A percentile compares a stretch with the other conserved stretches of the same genome.
phyloP scores from a whole-genome alignment of 352 stramenopile genomes.

The Phytopythium chamaehyphon region DNA sequence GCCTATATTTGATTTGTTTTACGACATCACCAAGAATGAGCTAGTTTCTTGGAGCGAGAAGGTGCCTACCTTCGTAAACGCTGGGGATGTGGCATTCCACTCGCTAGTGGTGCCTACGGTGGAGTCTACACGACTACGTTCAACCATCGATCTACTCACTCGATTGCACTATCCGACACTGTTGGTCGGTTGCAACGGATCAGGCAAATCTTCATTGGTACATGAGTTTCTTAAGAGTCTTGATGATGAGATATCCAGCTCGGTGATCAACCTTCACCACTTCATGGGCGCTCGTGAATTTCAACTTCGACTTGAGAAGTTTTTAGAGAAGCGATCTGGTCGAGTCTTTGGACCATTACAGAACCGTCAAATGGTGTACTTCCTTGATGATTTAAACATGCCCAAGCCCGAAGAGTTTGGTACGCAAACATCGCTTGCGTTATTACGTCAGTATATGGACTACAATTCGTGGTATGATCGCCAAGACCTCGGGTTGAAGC shows the following conservation, averaged over 20 bases:
- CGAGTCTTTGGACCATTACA: slow-evolving; percentile 79
- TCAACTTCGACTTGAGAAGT: slow-evolving; percentile 74
- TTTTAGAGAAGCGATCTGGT: slow-evolving; percentile 85
- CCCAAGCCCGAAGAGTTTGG: slow-evolving; percentile 83
- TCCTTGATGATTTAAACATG: slow-evolving; percentile 91
- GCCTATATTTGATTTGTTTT: slow-evolving; percentile 79
- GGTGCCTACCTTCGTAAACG: slow-evolving; percentile 22
- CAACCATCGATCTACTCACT: slow-evolving; percentile 57
- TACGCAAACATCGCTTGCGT: slow-evolving; percentile 85
- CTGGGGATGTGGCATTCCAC: slow-evolving; percentile 50
- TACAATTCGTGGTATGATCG: slow-evolving; percentile 91
- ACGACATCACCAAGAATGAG: slow-evolving; percentile 70
- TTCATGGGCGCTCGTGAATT: slow-evolving; percentile 84
- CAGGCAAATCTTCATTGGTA: slow-evolving; percentile 82
- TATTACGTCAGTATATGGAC: slow-evolving; percentile 91
- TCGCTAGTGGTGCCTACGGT: slow-evolving; percentile 73
- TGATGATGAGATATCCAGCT: slow-evolving; percentile 52
- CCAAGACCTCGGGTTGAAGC: slow-evolving; percentile 81
- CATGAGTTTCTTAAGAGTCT: slow-evolving; percentile 66
- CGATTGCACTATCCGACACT: slow-evolving; percentile 46
- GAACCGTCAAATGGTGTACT: slow-evolving; percentile 84
- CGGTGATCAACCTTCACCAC: slow-evolving; percentile 78
- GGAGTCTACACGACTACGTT: slow-evolving; percentile 67
- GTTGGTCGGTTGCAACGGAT: slow-evolving; percentile 77
- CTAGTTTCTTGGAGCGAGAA: slow-evolving; percentile 76